phyloP scores from a whole-genome alignment of 2,329 filamentous ascomycete species.

The Pyrenochaeta sp. region DNA sequence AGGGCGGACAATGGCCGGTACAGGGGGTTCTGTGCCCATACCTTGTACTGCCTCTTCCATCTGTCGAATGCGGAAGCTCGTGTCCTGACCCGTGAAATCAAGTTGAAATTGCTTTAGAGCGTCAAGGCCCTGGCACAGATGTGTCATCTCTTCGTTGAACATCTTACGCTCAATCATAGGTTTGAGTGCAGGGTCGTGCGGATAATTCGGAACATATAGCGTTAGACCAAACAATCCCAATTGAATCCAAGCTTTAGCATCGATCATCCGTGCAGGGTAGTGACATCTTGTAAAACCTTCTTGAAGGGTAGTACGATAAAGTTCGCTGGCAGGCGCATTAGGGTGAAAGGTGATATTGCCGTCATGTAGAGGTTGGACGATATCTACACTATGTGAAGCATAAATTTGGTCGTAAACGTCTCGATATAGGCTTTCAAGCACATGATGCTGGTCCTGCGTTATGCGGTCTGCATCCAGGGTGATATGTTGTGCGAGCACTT shows the following conservation, averaged over 20 bases:
- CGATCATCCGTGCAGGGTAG: slow-evolving; percentile 1
- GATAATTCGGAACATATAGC: slow-evolving; percentile 84
- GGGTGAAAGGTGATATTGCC: slow-evolving; percentile 14
- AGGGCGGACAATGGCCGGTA: slow-evolving; percentile 76
- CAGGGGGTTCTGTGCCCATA: slow-evolving; percentile 72
- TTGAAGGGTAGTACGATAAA: slow-evolving; percentile 47
- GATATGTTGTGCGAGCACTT: slow-evolving; percentile 48
- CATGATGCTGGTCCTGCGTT: slow-evolving; percentile 37
- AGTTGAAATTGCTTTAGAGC: slow-evolving; percentile 72
- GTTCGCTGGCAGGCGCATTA: slow-evolving; percentile 16
- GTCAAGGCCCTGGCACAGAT: slow-evolving; percentile 65
- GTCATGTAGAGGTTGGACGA: slow-evolving; percentile 12
- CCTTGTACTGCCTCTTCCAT: slow-evolving; percentile 68
- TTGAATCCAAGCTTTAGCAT: slow-evolving; percentile 72
- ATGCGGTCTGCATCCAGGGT: slow-evolving; percentile 45
- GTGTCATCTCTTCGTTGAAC: slow-evolving; percentile 64
- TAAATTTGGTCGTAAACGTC: slow-evolving; percentile 29
- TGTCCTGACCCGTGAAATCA: slow-evolving; percentile 71
- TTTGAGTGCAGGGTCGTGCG: slow-evolving; percentile 79
- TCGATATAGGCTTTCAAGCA: slow-evolving; percentile 39
- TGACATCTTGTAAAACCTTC: slow-evolving; percentile 23
- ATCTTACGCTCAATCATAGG: slow-evolving; percentile 70
- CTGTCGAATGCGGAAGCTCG: slow-evolving; percentile 71
- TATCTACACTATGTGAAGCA: slow-evolving; percentile 27
- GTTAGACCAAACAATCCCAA: slow-evolving; percentile 78